Evolutionary conservation across 1,139 yeast species (phyloP).

Genomic region (Blastobotrys indianensis): DNA sequence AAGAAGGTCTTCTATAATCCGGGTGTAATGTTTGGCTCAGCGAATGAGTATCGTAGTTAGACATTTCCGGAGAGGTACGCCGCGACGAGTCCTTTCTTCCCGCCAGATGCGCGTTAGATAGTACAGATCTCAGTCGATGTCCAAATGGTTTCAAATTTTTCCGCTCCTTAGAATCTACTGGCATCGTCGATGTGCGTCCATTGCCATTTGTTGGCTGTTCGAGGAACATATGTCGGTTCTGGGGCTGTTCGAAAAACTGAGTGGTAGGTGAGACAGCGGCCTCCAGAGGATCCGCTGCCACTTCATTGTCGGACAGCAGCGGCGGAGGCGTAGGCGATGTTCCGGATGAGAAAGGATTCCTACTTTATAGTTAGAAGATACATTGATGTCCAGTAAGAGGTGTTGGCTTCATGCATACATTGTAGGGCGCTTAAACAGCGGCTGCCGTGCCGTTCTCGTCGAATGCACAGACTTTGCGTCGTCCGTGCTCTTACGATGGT

Average conservation of each 20-base stretch:
- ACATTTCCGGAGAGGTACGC: conserved; percentile 10
- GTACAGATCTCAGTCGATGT: conserved; percentile 20
- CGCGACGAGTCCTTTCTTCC: conserved; percentile 4
- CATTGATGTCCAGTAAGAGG: too few species aligned
- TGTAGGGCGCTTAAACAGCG: conserved; percentile 4
- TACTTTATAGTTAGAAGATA: background rate
- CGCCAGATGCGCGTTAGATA: conserved; percentile 22
- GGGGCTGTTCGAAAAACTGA: background rate
- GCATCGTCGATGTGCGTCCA: background rate
- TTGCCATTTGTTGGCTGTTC: background rate
- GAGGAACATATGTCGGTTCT: background rate
- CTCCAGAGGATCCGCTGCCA: conserved; percentile 7
- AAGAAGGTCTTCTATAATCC: conserved; percentile 15
- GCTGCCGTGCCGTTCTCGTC: conserved; percentile 1
- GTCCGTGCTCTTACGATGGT: conserved; percentile 7
- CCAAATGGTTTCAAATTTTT: conserved; percentile 6
- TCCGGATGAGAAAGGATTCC: background rate
- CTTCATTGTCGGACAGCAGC: conserved; percentile 10
- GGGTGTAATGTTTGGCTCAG: background rate
- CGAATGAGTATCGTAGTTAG: background rate
- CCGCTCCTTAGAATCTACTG: background rate
- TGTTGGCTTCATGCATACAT: background rate
- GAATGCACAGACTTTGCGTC: conserved; percentile 5
- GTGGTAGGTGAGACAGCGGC: conserved; percentile 12
- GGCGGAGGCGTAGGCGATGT: conserved; percentile 8